These are phyloP conservation scores for Eucalyptus pauciflora DNA, from an alignment of 345 rosid species.

Conservation along the genomic window DNA sequence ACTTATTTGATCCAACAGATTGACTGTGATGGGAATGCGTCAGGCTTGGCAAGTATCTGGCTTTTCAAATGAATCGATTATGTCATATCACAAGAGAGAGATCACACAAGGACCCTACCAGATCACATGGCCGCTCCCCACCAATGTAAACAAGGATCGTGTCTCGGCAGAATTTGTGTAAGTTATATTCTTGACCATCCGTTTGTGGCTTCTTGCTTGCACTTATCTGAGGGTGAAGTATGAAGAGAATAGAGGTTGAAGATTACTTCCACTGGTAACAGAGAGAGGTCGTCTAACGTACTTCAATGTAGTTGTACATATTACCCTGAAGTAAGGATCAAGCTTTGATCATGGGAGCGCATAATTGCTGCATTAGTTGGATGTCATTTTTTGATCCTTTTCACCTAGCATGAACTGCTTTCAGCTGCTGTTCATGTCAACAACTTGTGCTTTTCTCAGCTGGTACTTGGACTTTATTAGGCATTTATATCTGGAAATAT, in stretches of 20 bases:
- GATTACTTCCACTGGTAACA: neutral
- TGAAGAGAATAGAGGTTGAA: neutral
- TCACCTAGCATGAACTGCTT: neutral
- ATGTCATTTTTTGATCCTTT: neutral
- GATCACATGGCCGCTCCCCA: constrained; percentile 62
- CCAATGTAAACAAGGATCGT: constrained; percentile 38
- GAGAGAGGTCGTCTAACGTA: neutral
- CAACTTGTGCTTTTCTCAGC: neutral
- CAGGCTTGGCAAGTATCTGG: constrained; percentile 11
- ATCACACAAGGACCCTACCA: constrained; percentile 49
- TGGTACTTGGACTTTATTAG: neutral
- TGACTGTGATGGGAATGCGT: constrained; percentile 48
- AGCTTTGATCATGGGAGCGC: neutral
- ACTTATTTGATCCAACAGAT: constrained; percentile 15
- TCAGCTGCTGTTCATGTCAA: neutral
- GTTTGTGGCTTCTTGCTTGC: neutral
- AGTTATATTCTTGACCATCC: constrained; percentile 2
- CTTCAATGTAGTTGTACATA: neutral
- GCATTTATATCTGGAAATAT: neutral
- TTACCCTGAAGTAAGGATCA: neutral
- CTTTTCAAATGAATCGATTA: constrained; percentile 5
- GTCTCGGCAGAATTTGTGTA: constrained; percentile 72
- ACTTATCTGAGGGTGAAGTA: neutral
- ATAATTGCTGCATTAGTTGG: neutral
- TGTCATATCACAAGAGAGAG: constrained; percentile 43